Base-by-base conservation (phyloP, 108 stramenopile genomes). In the Phaeodactylum tricornutum region DNA sequence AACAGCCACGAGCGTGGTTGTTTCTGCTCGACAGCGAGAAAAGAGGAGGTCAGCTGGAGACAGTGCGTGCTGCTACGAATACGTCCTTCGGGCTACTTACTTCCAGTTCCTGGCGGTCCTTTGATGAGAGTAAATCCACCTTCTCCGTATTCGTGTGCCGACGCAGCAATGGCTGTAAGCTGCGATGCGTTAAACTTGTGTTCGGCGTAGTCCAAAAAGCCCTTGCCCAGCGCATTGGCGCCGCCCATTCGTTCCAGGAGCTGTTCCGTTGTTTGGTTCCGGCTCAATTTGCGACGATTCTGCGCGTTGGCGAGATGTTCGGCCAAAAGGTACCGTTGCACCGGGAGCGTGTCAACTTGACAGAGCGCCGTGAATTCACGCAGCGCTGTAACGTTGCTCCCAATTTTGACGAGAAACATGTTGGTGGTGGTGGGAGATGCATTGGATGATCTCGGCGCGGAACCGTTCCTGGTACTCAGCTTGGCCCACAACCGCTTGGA, bases 1-100 rank as follows among this genome's bases (percentile, higher is more conserved):
- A 12, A 94, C 44, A 31, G 87, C 92, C 27, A 87, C 75, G 0
- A 98, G 50, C 11, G 97, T 98, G 9, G 95, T 95, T n/a, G 97
- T 98, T 78, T 96, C 93, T 38, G 59, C 38, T 3, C 28, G 9
- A 45, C 11, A 44, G 31, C 19, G 30, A 24, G 14, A 57, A 34
- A 31, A 17, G 28, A 22, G 44, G 45, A 30, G 20, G 21, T 8
- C 5, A 46, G 37, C 53, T 12, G 20, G 26, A 34, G 33, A 34
- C 33, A 34, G 8, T 34, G 11, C 8, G 33, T 34, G 8, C 12
- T 34, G 8, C 11, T 12, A 12, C 12, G 8, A 8, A 12, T 12
- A 34, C 12, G 33, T 11, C 33, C 33, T 11, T 12, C 33, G n/a
- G n/a, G n/a, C n/a, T 3, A 59, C 57, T 38, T 50, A 49, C 49